Evolutionary conservation across 2,329 filamentous ascomycete species (phyloP).

Genomic region (Pyrenochaeta sp.): DNA sequence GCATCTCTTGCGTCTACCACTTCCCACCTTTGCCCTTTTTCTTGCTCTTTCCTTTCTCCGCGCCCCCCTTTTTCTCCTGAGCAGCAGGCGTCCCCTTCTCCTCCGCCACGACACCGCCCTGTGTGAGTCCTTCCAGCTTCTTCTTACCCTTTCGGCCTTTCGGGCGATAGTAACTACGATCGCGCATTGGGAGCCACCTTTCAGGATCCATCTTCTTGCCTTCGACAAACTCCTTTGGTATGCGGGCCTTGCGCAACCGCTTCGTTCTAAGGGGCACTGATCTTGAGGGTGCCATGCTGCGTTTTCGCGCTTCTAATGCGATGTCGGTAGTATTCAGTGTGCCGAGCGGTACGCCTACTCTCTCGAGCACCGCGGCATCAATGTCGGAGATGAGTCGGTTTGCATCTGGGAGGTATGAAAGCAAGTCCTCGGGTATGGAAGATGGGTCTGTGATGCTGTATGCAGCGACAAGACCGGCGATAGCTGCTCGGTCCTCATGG

Average conservation of each 20-base stretch:
- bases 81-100: slow-evolving; percentile 55
- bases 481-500: slow-evolving; percentile 72
- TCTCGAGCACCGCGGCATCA: slow-evolving; percentile 69
- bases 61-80: slow-evolving; percentile 43
- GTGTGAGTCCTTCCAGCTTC: slow-evolving; percentile 74
- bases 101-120: slow-evolving; percentile 83
- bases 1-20: slow-evolving; percentile 23
- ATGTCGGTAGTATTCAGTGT: slow-evolving; percentile 42
- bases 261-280: slow-evolving; percentile 62
- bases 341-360: slow-evolving; percentile 68
- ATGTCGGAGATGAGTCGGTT: slow-evolving; percentile 68
- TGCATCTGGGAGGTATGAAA: slow-evolving; percentile 68
- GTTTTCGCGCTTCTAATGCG: slow-evolving; percentile 50
- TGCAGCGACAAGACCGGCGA: slow-evolving; percentile 86
- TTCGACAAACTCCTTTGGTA: slow-evolving; percentile 78
- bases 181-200: slow-evolving; percentile 89
- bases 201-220: slow-evolving; percentile 86
- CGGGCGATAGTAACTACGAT: slow-evolving; percentile 86
- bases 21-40: slow-evolving; percentile 49
- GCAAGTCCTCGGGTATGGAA: slow-evolving; percentile 62
- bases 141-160: slow-evolving; percentile 94
- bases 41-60: slow-evolving; percentile 46
- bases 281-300: slow-evolving; percentile 47
- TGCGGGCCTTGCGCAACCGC: slow-evolving; percentile 65
- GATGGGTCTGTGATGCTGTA: slow-evolving; percentile 70